Evolutionary conservation across 805 yeast species (phyloP).

Genomic region (Zygotorulaspora danielsina): DNA sequence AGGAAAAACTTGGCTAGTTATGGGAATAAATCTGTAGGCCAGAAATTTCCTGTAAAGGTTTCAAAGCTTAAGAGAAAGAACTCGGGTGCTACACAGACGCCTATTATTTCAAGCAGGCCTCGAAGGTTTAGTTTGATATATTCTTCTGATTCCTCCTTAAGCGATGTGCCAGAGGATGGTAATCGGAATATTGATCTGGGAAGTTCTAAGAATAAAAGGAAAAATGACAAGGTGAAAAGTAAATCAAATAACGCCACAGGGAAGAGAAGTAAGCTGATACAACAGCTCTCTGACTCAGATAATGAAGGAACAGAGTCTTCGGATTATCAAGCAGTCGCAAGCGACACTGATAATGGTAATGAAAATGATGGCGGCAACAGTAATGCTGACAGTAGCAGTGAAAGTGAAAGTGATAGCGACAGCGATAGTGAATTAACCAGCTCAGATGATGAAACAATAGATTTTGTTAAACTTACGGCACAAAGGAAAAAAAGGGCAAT

Average conservation of each 20-base stretch:
- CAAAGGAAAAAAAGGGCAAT: slow-evolving; percentile 56
- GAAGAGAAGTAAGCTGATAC: slow-evolving; percentile 37
- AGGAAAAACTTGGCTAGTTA: slow-evolving; percentile 18
- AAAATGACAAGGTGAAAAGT: slow-evolving; percentile 19
- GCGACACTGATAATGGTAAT: slow-evolving; percentile 34
- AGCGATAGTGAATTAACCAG: slow-evolving; percentile 40
- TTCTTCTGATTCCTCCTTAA: slow-evolving; percentile 41
- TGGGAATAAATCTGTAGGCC: slow-evolving; percentile 9
- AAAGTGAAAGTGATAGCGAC: slow-evolving; percentile 37
- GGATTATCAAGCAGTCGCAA: slow-evolving; percentile 30
- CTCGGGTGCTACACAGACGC: not conserved
- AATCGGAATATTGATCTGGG: slow-evolving; percentile 19
- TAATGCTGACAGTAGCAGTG: slow-evolving; percentile 39
- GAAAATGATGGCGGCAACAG: slow-evolving; percentile 25
- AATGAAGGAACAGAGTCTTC: slow-evolving; percentile 25
- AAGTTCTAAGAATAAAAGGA: slow-evolving; percentile 15
- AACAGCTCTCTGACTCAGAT: slow-evolving; percentile 28
- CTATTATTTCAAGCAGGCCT: slow-evolving; percentile 24
- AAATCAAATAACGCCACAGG: slow-evolving; percentile 30
- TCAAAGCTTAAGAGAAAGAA: slow-evolving; percentile 8
- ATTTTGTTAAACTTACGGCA: slow-evolving; percentile 67
- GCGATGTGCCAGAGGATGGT: slow-evolving; percentile 38
- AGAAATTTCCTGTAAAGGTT: slow-evolving; percentile 13
- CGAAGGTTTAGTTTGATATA: slow-evolving; percentile 44
- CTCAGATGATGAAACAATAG: slow-evolving; percentile 64